These are phyloP conservation scores for Tetrapisispora nanseiensis DNA, from an alignment of 805 yeast genomes.

Conservation along the genomic window DNA sequence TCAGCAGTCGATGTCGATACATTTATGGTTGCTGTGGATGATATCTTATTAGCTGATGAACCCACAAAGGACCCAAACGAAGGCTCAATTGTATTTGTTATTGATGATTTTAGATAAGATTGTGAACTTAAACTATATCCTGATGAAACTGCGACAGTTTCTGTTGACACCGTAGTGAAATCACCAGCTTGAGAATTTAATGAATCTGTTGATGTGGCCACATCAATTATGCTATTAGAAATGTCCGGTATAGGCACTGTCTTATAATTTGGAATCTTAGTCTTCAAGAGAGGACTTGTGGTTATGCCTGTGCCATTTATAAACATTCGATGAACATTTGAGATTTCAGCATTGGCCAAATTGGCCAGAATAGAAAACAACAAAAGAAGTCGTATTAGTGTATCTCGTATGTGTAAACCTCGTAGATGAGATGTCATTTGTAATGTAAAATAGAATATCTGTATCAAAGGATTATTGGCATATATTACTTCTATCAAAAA, in stretches of 20 bases:
- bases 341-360: background rate
- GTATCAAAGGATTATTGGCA: no score
- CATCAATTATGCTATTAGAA: background rate
- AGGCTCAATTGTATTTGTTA: no score
- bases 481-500: no score
- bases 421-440: no score
- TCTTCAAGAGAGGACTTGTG: background rate
- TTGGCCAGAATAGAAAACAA: background rate
- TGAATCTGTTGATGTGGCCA: background rate
- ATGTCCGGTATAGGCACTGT: background rate
- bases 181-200: background rate
- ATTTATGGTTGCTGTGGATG: no score
- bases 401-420: no score
- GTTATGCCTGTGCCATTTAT: background rate
- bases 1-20: no score
- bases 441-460: no score
- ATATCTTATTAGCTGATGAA: no score
- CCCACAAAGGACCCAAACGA: no score
- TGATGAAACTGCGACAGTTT: background rate
- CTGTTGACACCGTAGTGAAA: background rate
- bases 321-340: background rate
- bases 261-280: background rate
- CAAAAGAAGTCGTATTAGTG: background rate
- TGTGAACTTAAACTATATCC: no score
- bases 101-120: no score